A percentile compares a stretch with the other conserved stretches of the same genome.
These are phyloP conservation scores for Quercus cerris DNA, from an alignment of 306 rosid species.

Conservation along the genomic window DNA sequence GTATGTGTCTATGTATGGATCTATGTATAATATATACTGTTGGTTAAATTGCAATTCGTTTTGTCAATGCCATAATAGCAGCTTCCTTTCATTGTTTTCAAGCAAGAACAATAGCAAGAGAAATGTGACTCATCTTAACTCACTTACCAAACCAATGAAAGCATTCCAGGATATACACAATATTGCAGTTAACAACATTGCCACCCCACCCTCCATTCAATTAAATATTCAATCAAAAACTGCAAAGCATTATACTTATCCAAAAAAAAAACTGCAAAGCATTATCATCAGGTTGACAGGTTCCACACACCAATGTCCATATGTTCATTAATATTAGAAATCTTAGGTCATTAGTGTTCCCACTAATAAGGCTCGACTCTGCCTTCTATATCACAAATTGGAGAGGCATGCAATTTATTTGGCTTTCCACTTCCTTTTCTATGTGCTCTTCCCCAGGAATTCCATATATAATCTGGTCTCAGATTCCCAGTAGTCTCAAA, in stretches of 20 bases:
- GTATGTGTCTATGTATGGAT: slow-evolving; percentile 12
- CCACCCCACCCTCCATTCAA: neutral
- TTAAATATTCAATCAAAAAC: slow-evolving; percentile 1
- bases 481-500: neutral
- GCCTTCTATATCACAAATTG: slow-evolving; percentile 2
- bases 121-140: slow-evolving; percentile 10
- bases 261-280: neutral
- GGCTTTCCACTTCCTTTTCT: neutral
- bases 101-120: neutral
- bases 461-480: neutral
- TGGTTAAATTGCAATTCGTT: slow-evolving; percentile 15
- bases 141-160: slow-evolving; percentile 20
- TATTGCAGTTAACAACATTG: slow-evolving; percentile 15
- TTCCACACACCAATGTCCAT: neutral
- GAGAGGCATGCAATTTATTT: neutral
- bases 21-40: neutral
- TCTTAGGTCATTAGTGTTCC: neutral
- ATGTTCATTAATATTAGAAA: neutral
- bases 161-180: slow-evolving; percentile 16
- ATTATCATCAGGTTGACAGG: neutral
- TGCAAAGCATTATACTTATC: neutral
- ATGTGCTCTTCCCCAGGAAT: neutral
- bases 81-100: neutral
- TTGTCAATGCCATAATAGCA: slow-evolving; percentile 11
- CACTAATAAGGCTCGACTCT: slow-evolving; percentile 1